Percentiles rank a stretch among this genome's conserved stretches.
These are phyloP conservation scores for Fusarium cyanostomum DNA, from an alignment of 2,329 filamentous ascomycete species.

Conservation along the genomic window DNA sequence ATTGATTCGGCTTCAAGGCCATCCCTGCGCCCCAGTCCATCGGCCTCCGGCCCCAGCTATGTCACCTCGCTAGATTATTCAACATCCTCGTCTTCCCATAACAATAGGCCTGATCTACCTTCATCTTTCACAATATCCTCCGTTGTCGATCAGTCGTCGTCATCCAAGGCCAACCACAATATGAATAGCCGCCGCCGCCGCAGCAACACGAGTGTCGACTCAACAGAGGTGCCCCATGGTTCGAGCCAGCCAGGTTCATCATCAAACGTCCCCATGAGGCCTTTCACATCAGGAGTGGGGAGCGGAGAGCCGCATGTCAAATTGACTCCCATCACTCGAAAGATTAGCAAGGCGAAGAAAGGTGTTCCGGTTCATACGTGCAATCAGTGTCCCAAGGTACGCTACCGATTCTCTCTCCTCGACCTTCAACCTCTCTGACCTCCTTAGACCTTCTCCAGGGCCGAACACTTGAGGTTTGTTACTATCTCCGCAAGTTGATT, in stretches of 20 bases:
- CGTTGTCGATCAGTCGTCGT: slow-evolving; percentile 33
- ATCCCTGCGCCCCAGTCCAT: slow-evolving; percentile 45
- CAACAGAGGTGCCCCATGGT: slow-evolving; percentile 56
- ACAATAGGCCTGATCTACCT: slow-evolving; percentile 50
- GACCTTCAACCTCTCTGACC: slow-evolving; percentile 9
- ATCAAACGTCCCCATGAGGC: slow-evolving; percentile 51
- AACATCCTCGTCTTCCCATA: slow-evolving; percentile 45
- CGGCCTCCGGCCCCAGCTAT: slow-evolving; percentile 52
- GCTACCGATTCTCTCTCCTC: slow-evolving; percentile 4
- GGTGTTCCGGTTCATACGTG: slow-evolving; percentile 67
- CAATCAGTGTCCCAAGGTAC: slow-evolving; percentile 63
- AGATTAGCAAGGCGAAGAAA: slow-evolving; percentile 67
- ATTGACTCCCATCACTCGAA: slow-evolving; percentile 65
- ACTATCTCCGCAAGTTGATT: neutral
- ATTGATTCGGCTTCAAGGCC: slow-evolving; percentile 51
- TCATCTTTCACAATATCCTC: slow-evolving; percentile 43
- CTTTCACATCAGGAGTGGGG: slow-evolving; percentile 48
- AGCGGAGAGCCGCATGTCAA: slow-evolving; percentile 56
- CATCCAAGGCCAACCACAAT: slow-evolving; percentile 44
- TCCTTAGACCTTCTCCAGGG: slow-evolving; percentile 67
- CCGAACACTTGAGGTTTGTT: slow-evolving; percentile 68
- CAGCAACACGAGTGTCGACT: slow-evolving; percentile 60
- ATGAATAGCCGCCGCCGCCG: slow-evolving; percentile 49
- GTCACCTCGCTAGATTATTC: slow-evolving; percentile 49
- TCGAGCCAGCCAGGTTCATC: slow-evolving; percentile 39